Conservation (phyloP, 179 eudicot genomes). For the Nepenthes alata region DNA sequence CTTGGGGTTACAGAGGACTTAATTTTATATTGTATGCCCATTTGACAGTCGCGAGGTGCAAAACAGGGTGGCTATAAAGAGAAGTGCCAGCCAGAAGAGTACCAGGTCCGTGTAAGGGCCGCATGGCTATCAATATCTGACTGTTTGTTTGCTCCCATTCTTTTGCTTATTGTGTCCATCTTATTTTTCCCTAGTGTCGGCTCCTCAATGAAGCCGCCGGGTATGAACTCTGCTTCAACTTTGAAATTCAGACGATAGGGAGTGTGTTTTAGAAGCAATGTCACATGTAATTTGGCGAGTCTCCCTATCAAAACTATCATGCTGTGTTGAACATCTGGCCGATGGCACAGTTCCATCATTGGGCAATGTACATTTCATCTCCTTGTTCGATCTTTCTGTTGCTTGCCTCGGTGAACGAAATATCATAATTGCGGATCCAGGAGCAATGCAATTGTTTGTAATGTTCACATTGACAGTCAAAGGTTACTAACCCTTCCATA, state of each 20-base stretch:
- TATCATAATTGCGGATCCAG: too few species aligned
- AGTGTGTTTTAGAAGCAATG: too few species aligned
- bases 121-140: background rate
- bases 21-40: background rate
- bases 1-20: background rate
- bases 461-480: too few species aligned
- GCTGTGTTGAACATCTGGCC: too few species aligned
- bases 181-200: conserved; percentile 5
- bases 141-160: background rate
- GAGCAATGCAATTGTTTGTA: too few species aligned
- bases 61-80: conserved; percentile 49
- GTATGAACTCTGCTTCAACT: conserved; percentile 15
- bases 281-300: too few species aligned
- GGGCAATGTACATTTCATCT: too few species aligned
- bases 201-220: conserved; percentile 7
- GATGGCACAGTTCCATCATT: too few species aligned
- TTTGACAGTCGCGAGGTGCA: conserved; percentile 42
- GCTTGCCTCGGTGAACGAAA: too few species aligned
- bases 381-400: too few species aligned
- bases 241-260: conserved; percentile 3
- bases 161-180: background rate
- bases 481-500: too few species aligned
- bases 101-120: conserved; percentile 10
- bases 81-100: conserved; percentile 22
- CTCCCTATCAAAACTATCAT: too few species aligned